Percentiles rank a stretch among this genome's conserved stretches.
These are phyloP conservation scores for Apiospora saccharicola DNA, from an alignment of 2,329 filamentous ascomycete genomes.

Conservation along the genomic window DNA sequence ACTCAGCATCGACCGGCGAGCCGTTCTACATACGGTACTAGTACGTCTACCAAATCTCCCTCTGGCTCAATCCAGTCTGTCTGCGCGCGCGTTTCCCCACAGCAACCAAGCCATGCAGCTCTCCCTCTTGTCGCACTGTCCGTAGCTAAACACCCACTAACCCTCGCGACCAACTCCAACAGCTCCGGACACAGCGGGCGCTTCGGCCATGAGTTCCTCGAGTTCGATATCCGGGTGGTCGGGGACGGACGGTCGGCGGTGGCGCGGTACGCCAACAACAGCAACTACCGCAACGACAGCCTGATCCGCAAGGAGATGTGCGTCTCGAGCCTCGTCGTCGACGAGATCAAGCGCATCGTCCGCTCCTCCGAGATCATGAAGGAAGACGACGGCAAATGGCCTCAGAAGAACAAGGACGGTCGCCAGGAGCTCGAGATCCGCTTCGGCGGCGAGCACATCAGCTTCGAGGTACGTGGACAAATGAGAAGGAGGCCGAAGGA, in stretches of 20 bases:
- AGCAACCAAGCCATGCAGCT: neutral
- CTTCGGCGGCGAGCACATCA: constrained; percentile 93
- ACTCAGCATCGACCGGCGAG: constrained; percentile 57
- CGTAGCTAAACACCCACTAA: neutral
- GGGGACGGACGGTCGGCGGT: constrained; percentile 93
- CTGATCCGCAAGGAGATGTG: constrained; percentile 99
- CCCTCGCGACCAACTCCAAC: constrained; percentile 17
- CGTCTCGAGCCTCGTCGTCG: constrained; percentile 87
- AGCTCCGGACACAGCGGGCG: constrained; percentile 95
- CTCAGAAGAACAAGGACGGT: constrained; percentile 98
- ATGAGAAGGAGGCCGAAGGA: neutral
- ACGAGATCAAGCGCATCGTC: constrained; percentile 97
- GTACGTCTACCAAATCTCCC: constrained; percentile 61
- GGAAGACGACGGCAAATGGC: constrained; percentile 99
- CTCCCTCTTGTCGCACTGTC: neutral
- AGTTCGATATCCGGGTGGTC: constrained; percentile 94
- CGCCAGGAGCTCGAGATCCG: constrained; percentile 96
- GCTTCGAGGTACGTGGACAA: constrained; percentile 81
- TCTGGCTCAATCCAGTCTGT: neutral
- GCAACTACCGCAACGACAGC: constrained; percentile 98
- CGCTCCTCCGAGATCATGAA: constrained; percentile 98
- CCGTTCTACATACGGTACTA: constrained; percentile 98
- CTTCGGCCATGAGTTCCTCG: constrained; percentile 97
- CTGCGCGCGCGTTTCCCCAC: neutral
- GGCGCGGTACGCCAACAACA: constrained; percentile 98